Base-by-base conservation (phyloP, 2,329 filamentous ascomycete species). In the Neurospora sp. region DNA sequence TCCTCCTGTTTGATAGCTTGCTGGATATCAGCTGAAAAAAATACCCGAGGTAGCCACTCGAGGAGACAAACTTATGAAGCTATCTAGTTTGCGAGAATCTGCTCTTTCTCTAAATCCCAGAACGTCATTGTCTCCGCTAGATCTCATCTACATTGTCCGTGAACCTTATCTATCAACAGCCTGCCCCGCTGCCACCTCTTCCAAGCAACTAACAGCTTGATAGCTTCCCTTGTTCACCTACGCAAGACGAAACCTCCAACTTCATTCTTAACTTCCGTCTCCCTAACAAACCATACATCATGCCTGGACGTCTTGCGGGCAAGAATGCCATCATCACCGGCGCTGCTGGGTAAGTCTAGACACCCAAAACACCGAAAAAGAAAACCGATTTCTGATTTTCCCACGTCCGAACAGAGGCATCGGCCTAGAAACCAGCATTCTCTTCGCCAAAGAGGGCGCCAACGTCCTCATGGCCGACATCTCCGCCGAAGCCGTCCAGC, bases 381-480 rank as follows among this genome's bases (percentile, higher is more conserved):
- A 10, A 62, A 17, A 11, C 23, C 1, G 28, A 62, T 33, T 10
- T 13, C 52, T 2, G 15, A 17, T 1, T 4, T 68, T 75, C 19
- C 46, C 38, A 77, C 69, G 62, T 40, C 28, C 28, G n/a, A 28
- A 28, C 77, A 94, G 94, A 77, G 94, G 94, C 77, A 97, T 97
- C 77, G 94, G 94, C 74, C 91, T 97, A 67, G 93, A 97, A 83
- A 97, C 94, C 2, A 88, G 87, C 70, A 94, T 97, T 75, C 91
- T 97, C 71, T 97, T 97, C 78, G 91, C 90, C 71, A 91, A 91
- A 73, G 94, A 97, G 83, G 94, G 93, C 72, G 94, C 93, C 77
- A 91, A 87, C 72, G 89, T 97, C 70, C 83, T 97, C 74, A 89
- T 97, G 88, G 87, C 91, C 72, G 94, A 97, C 78, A 93, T 97